Evolutionary conservation across 2,329 filamentous ascomycete species (phyloP), one percentile per base, ranked within the genome.

Genomic region (Paecilomyces sp.): DNA sequence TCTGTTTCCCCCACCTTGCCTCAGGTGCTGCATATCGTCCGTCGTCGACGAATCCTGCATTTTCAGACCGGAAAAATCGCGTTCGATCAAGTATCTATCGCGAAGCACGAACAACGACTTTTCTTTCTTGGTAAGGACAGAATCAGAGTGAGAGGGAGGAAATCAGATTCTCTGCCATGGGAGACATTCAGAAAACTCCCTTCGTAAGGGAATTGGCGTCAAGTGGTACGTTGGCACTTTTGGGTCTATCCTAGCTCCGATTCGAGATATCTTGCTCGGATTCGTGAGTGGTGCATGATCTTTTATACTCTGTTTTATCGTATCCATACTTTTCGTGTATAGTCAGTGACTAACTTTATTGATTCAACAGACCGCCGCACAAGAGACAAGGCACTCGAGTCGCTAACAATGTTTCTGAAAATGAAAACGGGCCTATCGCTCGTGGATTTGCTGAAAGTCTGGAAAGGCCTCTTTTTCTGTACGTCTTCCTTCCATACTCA

Each of bases 391-490:
- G 90, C 92, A 58, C 83, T 97, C 73, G 79, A 83, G 57, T 90
- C 89, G 55, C 86, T 97, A 30, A 85, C 87, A 65, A 83, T 85
- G 56, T 97, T 90, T 80, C 88, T 97, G 72, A 82, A 85, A 62
- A 81, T 84, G 62, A 82, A 84, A 67, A 80, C 74, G 58, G 73
- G 82, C 58, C 84, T 97, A 62, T 78, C 84, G 18, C 79, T 84
- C 50, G 74, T 89, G 65, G 92, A 96, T 64, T 80, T 91, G 56
- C 81, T 93, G 62, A 96, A 96, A 79, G 84, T 97, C 65, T 96
- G 92, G 91, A 96, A 95, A 72, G 93, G 92, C 4, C 84, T 97
- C 22, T 97, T 94, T 80, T 97, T 92, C 82, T 86, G 84, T 83
- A 79, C 58, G 78, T 64, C 22, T 3, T 12, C 51, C 53, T 18